A percentile compares a stretch with the other conserved stretches of the same genome.
Evolutionary conservation across 495 filamentous ascomycete genomes (phyloP).

Genomic region (Xylaria flabelliformis): DNA sequence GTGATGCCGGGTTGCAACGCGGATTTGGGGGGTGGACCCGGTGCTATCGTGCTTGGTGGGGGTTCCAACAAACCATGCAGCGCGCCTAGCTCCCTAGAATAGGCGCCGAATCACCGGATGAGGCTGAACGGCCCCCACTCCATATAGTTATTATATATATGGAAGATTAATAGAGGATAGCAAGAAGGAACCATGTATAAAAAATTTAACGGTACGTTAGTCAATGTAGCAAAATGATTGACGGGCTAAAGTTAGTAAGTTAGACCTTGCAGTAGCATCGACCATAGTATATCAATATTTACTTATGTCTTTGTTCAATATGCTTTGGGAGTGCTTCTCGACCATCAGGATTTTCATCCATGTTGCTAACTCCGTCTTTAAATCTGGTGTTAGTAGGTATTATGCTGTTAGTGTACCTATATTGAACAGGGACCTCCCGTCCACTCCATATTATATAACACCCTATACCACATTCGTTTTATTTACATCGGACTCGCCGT

Average conservation of each 20-base stretch:
- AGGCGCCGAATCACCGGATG: not conserved
- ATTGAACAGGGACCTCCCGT: not conserved
- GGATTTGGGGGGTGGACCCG: not conserved
- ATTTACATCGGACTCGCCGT: conserved; percentile 41
- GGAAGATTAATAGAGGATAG: too few species aligned
- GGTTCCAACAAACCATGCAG: not conserved
- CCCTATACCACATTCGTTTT: not conserved
- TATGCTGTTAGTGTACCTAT: not conserved
- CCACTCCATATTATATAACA: not conserved
- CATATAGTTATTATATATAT: too few species aligned
- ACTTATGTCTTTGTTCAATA: too few species aligned
- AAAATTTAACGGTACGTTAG: too few species aligned
- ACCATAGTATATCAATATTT: too few species aligned
- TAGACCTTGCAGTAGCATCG: too few species aligned
- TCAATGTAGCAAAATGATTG: too few species aligned
- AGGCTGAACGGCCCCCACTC: not conserved
- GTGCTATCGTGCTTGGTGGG: conserved; percentile 7
- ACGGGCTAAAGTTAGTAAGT: too few species aligned
- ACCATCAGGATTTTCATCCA: too few species aligned
- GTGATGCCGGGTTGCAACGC: not conserved
- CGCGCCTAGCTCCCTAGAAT: not conserved
- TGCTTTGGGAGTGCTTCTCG: too few species aligned
- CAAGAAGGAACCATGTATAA: too few species aligned
- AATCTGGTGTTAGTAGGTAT: not conserved
- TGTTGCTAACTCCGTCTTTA: not conserved